Percentiles rank a stretch among this genome's conserved stretches.
Conservation (phyloP, 1,284 basidiomycete genomes). For the Trametes pubescens region DNA sequence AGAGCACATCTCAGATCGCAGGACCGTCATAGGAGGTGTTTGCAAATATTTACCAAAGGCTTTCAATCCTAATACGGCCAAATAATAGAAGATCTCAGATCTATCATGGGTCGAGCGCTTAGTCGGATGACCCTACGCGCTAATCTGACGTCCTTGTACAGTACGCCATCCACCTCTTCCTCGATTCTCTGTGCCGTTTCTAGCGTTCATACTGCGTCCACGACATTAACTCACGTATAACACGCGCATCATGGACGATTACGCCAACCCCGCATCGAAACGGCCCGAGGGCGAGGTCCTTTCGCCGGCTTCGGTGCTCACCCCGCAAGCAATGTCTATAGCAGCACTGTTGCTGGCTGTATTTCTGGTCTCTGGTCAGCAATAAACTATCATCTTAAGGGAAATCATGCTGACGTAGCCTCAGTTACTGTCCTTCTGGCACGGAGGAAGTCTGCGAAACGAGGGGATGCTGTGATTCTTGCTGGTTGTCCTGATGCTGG, state of each 20-base stretch:
- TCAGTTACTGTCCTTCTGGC: slow-evolving; percentile 49
- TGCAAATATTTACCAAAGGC: slow-evolving; percentile 33
- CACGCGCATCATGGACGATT: slow-evolving; percentile 17
- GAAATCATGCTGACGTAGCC: slow-evolving; percentile 10
- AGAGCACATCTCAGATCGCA: neutral
- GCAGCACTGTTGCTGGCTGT: slow-evolving; percentile 39
- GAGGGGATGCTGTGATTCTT: slow-evolving; percentile 67
- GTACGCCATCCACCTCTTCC: neutral
- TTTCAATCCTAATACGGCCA: slow-evolving; percentile 38
- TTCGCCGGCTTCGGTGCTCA: slow-evolving; percentile 33
- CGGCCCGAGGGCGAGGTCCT: slow-evolving; percentile 32
- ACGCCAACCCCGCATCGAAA: neutral
- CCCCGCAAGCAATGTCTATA: slow-evolving; percentile 36
- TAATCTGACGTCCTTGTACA: neutral
- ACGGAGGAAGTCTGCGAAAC: slow-evolving; percentile 53
- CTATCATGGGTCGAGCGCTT: neutral
- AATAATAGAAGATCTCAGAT: slow-evolving; percentile 17
- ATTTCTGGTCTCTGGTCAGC: slow-evolving; percentile 39
- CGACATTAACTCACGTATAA: neutral
- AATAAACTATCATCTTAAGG: neutral
- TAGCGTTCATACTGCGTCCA: neutral
- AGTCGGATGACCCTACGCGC: neutral
- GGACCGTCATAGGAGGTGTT: slow-evolving; percentile 9
- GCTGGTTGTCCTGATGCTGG: slow-evolving; percentile 77
- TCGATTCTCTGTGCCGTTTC: neutral